phyloP scores from a whole-genome alignment of 1,284 basidiomycete genomes.

The Ceratobasidium sp. region DNA sequence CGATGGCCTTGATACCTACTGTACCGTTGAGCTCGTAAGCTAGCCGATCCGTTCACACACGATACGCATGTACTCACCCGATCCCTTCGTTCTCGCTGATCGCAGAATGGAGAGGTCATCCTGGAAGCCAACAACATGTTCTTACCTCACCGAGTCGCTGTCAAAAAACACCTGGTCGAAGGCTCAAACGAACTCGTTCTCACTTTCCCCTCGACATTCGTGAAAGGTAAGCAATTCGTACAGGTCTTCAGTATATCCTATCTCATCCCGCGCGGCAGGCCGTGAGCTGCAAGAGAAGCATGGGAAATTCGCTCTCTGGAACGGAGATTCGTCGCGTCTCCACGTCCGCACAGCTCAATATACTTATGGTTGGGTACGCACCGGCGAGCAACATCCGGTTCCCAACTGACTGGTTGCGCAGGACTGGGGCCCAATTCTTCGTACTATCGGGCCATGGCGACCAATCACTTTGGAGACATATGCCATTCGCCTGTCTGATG shows the following conservation, averaged over 20 bases:
- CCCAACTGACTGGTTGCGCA: constrained; percentile 66
- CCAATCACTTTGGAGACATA: constrained; percentile 78
- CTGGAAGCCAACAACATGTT: constrained; percentile 84
- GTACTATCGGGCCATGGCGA: constrained; percentile 84
- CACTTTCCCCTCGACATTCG: constrained; percentile 78
- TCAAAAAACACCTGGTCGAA: constrained; percentile 64
- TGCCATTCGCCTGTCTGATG: constrained; percentile 67
- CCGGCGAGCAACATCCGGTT: background rate
- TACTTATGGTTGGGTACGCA: constrained; percentile 61
- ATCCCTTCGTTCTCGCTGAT: background rate
- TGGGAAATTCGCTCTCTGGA: constrained; percentile 76
- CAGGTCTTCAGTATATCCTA: constrained; percentile 19
- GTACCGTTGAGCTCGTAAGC: constrained; percentile 72
- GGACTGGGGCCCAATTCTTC: constrained; percentile 86
- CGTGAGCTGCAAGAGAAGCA: constrained; percentile 71
- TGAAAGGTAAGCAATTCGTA: constrained; percentile 61
- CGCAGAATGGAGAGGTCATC: constrained; percentile 75
- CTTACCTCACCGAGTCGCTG: constrained; percentile 69
- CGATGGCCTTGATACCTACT: constrained; percentile 90
- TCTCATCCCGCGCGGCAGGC: constrained; percentile 58
- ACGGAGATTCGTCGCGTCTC: constrained; percentile 85
- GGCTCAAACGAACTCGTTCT: constrained; percentile 77
- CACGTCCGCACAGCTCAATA: constrained; percentile 92
- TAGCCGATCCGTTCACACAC: background rate
- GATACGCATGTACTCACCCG: background rate